Evolutionary conservation across 441 rosid species (phyloP).

Genomic region (Bruguiera hainesii): DNA sequence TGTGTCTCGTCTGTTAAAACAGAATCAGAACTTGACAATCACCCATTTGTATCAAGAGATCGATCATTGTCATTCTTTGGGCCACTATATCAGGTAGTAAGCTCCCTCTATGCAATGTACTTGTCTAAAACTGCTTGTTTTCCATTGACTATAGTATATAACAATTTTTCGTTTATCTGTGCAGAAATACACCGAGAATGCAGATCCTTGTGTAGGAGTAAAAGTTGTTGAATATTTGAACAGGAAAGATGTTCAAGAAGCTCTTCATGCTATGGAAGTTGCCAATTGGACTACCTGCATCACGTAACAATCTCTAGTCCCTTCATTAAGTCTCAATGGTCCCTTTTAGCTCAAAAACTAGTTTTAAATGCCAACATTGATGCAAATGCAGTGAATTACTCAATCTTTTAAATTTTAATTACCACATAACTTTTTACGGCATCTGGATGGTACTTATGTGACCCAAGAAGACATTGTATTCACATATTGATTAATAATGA

Average conservation of each 20-base stretch:
- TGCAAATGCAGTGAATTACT: too few species aligned
- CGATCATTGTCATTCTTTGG: not conserved
- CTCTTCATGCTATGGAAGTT: constrained; percentile 47
- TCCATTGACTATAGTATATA: not conserved
- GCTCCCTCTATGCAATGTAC: not conserved
- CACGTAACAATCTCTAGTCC: constrained; percentile 27
- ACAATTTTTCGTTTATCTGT: not conserved
- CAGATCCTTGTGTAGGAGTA: constrained; percentile 42
- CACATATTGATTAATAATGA: too few species aligned
- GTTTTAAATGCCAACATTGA: too few species aligned
- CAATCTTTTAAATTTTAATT: too few species aligned
- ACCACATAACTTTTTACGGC: too few species aligned
- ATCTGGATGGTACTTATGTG: too few species aligned
- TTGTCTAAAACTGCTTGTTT: not conserved
- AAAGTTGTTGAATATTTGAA: constrained; percentile 36
- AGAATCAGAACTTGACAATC: constrained; percentile 12
- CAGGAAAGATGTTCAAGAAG: constrained; percentile 45
- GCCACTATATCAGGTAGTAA: not conserved
- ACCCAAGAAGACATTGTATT: too few species aligned
- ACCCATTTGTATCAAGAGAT: not conserved
- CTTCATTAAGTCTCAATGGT: too few species aligned
- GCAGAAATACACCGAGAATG: constrained; percentile 29
- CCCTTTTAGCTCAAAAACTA: too few species aligned
- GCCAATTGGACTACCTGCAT: constrained; percentile 41
- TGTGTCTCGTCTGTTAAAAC: constrained; percentile 29